Conservation (phyloP, 257 asterid genomes). For the Phtheirospermum japonicum region DNA sequence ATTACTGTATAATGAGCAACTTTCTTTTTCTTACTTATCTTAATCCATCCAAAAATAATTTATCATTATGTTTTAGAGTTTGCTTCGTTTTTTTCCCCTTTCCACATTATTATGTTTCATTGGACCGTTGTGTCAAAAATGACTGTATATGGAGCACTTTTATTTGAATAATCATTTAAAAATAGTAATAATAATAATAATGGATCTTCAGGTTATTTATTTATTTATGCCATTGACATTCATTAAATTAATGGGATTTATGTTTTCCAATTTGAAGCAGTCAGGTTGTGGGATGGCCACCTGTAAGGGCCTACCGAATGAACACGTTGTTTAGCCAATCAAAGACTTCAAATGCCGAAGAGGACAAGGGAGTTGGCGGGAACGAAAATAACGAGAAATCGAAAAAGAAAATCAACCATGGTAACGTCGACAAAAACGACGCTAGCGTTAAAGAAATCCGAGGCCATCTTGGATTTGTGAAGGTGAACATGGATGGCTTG, state of each 20-base stretch:
- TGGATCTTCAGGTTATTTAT: not conserved
- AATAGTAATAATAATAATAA: too few relatives aligned
- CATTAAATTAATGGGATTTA: not conserved
- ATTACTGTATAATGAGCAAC: too few relatives aligned
- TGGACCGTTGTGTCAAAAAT: too few relatives aligned
- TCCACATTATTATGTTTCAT: too few relatives aligned
- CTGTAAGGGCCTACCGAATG: conserved; percentile 69
- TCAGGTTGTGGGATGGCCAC: conserved; percentile 99
- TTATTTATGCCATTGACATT: not conserved
- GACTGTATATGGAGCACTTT: too few relatives aligned
- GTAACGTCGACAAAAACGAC: conserved; percentile 42
- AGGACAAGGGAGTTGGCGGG: conserved; percentile 53
- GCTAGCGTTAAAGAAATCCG: conserved; percentile 34
- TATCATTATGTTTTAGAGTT: too few relatives aligned
- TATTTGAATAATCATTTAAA: too few relatives aligned
- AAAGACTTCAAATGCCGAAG: conserved; percentile 47
- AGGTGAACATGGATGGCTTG: conserved; percentile 85
- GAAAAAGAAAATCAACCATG: conserved; percentile 62
- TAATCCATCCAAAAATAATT: too few relatives aligned
- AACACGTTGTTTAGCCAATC: conserved; percentile 66
- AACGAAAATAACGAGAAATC: conserved; percentile 50
- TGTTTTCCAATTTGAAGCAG: conserved; percentile 38
- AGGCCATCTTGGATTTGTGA: conserved; percentile 57
- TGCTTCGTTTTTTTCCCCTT: too few relatives aligned
- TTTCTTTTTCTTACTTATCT: too few relatives aligned